These are phyloP conservation scores for Entrophospora sp. DNA, from an alignment of 192 early-diverging fungal species.

Conservation along the genomic window DNA sequence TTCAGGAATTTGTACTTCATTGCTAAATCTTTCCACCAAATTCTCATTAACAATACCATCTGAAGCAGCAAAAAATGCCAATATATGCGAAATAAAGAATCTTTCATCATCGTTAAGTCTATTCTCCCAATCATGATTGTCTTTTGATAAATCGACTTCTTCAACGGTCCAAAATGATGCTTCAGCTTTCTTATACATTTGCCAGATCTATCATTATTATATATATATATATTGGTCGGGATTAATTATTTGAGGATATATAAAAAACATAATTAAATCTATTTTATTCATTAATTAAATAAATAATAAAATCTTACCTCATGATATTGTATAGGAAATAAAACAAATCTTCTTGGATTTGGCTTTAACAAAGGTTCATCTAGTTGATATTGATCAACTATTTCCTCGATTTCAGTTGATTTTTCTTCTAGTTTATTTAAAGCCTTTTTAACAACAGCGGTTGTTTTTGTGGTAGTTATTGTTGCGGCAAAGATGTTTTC, in stretches of 20 bases:
- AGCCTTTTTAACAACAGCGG: no score
- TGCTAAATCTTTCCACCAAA: conserved; percentile 79
- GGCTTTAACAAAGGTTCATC: conserved; percentile 40
- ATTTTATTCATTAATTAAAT: not conserved
- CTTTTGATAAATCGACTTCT: conserved; percentile 90
- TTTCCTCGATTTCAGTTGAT: no score
- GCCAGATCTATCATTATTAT: conserved; percentile 59
- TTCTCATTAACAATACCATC: conserved; percentile 98
- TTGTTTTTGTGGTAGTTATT: no score
- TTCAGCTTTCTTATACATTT: conserved; percentile 97
- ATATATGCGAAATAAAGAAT: conserved; percentile 83
- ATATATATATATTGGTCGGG: not conserved
- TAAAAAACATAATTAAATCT: not conserved
- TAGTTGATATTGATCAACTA: no score
- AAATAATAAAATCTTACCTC: conserved; percentile 40
- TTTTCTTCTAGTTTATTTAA: no score
- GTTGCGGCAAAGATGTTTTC: no score
- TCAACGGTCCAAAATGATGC: conserved; percentile 97
- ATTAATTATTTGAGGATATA: not conserved
- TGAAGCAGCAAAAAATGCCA: conserved; percentile 93
- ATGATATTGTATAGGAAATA: conserved; percentile 91
- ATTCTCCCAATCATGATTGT: conserved; percentile 83
- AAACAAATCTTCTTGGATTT: conserved; percentile 76
- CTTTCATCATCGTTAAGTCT: conserved; percentile 77
- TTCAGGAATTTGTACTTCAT: conserved; percentile 90